Base-by-base conservation (phyloP, 2,329 filamentous ascomycete genomes). In the Fusarium floridanum region DNA sequence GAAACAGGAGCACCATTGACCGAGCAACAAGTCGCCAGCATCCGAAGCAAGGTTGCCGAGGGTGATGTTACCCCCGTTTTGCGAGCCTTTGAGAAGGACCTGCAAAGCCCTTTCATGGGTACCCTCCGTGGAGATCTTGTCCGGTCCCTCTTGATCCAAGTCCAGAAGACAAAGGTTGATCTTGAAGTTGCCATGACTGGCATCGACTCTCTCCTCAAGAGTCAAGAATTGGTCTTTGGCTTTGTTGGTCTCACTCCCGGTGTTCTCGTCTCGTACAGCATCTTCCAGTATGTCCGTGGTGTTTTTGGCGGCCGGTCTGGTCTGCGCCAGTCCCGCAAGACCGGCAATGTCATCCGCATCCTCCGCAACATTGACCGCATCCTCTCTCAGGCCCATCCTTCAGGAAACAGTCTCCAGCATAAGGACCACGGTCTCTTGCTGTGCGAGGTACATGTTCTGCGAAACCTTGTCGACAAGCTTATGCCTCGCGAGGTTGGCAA, bases 81-180 rank as follows among this genome's bases (percentile, higher is more conserved):
- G 22, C 93, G 89, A 76, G 97, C 96, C 0, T 99, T 97, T 81
- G 97, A 99, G 81, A 92, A 93, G 80, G 96, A 98, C 76, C 87
- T 99, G 48, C 90, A 93, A 62, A 93, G 87, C 56, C 97, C 97
- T 1, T 91, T 99, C 70, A 87, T 92, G 64, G 95, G 96, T 9
- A 94, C 95, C 0, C 84, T 99, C 20, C 90, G 91, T 34, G 97
- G 97, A 12, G 96, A 98, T 78, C 88, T 99, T 32, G 90, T 98
- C 39, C 92, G 96, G 61, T 95, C 96, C 6, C 90, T 99, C 32
- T 87, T 99, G 53, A 98, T 99, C 65, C 97, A 99, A 81, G 92
- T 99, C 41, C 97, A 99, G 80, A 99, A 99, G 88, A 98, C 97
- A 24, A 99, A 99, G 86, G 97, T 99, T 10, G 97, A 99, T 80